Percentiles rank a stretch among this genome's conserved stretches.
Conservation (phyloP, 140 eudicot genomes). For the Senecio squalidus region DNA sequence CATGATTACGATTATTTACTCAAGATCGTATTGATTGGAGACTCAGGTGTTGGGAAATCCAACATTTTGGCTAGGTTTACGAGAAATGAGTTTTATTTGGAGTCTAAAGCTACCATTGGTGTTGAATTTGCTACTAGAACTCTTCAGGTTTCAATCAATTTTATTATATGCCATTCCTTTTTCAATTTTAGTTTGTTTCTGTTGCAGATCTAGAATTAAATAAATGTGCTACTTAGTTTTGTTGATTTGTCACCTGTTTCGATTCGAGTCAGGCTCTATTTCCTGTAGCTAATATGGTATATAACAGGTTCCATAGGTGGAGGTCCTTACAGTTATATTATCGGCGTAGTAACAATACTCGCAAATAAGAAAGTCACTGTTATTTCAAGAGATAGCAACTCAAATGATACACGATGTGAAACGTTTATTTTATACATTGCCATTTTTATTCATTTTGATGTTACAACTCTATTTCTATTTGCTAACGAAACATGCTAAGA, state of each 20-base stretch:
- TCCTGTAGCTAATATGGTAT: neutral
- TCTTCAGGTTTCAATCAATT: constrained; percentile 32
- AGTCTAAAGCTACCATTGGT: constrained; percentile 61
- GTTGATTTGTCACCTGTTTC: neutral
- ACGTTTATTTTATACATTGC: neutral
- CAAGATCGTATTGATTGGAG: constrained; percentile 50
- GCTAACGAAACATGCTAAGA: too few species aligned
- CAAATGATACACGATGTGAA: neutral
- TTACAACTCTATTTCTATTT: neutral
- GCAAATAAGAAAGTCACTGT: neutral
- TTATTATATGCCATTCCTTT: neutral
- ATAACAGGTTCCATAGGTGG: neutral
- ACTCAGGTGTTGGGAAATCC: constrained; percentile 50
- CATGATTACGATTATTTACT: constrained; percentile 45
- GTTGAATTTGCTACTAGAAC: constrained; percentile 68
- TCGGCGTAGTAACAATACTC: neutral
- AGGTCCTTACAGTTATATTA: neutral
- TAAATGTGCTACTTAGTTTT: too few species aligned
- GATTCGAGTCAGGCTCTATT: neutral
- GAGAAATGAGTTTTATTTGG: constrained; percentile 53
- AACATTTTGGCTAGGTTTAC: constrained; percentile 51
- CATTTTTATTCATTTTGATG: neutral
- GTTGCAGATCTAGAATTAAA: constrained; percentile 19
- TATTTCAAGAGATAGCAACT: neutral
- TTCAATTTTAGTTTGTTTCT: neutral